Evolutionary conservation across 2,329 filamentous ascomycete genomes (phyloP).

Genomic region (Myriosclerotinia curreyana): DNA sequence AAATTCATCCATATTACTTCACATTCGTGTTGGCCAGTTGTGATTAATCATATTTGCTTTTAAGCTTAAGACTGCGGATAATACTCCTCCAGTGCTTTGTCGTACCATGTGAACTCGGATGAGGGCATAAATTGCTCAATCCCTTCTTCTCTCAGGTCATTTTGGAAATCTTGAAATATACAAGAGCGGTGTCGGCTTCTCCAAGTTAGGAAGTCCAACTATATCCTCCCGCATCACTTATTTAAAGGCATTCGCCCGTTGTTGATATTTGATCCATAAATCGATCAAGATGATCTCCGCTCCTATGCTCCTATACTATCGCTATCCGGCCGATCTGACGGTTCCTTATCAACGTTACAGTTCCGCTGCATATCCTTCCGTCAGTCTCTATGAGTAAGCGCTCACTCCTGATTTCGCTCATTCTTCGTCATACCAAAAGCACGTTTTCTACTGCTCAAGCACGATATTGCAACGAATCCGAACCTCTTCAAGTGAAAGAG

Average conservation of each 20-base stretch:
- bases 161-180: neutral
- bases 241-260: neutral
- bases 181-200: constrained; percentile 1
- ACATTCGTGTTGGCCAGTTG: neutral
- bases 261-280: neutral
- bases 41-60: constrained; percentile 12
- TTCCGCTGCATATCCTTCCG: constrained; percentile 17
- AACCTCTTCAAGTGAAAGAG: neutral
- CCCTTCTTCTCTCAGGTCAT: neutral
- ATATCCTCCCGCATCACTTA: neutral
- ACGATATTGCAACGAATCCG: neutral
- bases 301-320: constrained; percentile 19
- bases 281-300: constrained; percentile 15
- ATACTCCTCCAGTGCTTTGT: neutral
- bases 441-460: neutral
- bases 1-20: constrained; percentile 9
- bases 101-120: constrained; percentile 21
- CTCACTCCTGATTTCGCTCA: neutral
- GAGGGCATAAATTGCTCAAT: constrained; percentile 20
- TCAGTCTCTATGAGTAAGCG: constrained; percentile 21
- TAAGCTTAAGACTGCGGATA: neutral
- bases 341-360: constrained; percentile 13
- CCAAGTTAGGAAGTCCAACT: neutral
- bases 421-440: neutral
- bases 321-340: neutral